Evolutionary conservation across 495 filamentous ascomycete genomes (phyloP).

Genomic region (Cudoniella acicularis): DNA sequence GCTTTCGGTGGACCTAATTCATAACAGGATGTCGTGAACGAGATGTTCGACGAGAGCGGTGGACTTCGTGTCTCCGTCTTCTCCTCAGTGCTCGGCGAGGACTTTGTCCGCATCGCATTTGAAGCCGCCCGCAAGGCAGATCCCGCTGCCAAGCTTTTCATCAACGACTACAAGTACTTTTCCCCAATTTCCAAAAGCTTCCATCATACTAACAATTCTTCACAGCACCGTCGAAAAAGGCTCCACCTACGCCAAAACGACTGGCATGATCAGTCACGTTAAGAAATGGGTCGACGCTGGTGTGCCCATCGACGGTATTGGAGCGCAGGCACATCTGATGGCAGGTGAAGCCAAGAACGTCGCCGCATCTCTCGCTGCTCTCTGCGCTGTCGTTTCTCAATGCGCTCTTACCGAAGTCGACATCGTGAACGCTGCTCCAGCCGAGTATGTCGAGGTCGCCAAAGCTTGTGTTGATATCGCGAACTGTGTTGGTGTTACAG

Average conservation of each 20-base stretch:
- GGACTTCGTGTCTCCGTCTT: conserved; percentile 53
- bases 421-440: conserved; percentile 52
- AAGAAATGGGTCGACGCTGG: conserved; percentile 62
- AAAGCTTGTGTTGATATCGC: conserved; percentile 59
- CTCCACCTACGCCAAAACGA: conserved; percentile 50
- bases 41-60: conserved; percentile 64
- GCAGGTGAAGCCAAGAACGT: conserved; percentile 42
- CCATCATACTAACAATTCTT: background rate
- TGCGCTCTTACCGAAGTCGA: conserved; percentile 64
- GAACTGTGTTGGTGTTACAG: conserved; percentile 71
- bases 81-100: conserved; percentile 54
- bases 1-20: background rate
- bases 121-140: conserved; percentile 55
- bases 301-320: conserved; percentile 71
- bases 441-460: conserved; percentile 55
- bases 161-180: conserved; percentile 67
- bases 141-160: conserved; percentile 58
- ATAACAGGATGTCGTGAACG: conserved; percentile 56
- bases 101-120: conserved; percentile 57
- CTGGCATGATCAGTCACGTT: conserved; percentile 60
- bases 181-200: conserved; percentile 6
- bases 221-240: conserved; percentile 10
- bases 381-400: conserved; percentile 51
- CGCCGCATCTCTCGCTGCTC: conserved; percentile 50
- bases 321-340: conserved; percentile 47